A percentile compares a stretch with the other conserved stretches of the same genome.
These are phyloP conservation scores for Pyricularia sp. DNA, from an alignment of 2,329 filamentous ascomycete genomes.

Conservation along the genomic window DNA sequence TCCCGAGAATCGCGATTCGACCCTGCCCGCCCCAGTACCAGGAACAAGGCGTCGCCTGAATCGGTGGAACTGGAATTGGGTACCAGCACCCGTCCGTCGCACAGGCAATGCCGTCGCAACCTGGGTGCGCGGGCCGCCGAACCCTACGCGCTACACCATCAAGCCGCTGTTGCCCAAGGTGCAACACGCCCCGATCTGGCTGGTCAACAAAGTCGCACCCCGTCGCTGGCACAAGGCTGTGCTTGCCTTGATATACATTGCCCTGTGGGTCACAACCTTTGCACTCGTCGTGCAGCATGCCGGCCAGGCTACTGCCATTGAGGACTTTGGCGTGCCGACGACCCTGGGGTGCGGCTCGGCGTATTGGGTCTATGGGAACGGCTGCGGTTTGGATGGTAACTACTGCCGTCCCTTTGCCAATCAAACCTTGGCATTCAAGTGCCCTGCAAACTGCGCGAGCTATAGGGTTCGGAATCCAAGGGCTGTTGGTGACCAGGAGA, in stretches of 20 bases:
- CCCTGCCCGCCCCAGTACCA: background rate
- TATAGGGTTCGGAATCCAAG: constrained; percentile 60
- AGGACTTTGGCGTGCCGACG: constrained; percentile 56
- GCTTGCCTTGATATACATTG: constrained; percentile 50
- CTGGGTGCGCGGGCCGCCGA: constrained; percentile 49
- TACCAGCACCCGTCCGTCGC: constrained; percentile 46
- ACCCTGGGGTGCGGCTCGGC: constrained; percentile 57
- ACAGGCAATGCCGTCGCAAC: constrained; percentile 27
- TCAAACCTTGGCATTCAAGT: constrained; percentile 62
- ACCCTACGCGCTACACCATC: constrained; percentile 41
- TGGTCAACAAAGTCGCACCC: constrained; percentile 55
- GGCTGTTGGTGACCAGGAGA: constrained; percentile 61
- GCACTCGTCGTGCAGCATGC: constrained; percentile 58
- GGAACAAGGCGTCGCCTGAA: background rate
- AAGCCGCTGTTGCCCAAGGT: constrained; percentile 53
- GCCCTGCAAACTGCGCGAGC: constrained; percentile 61
- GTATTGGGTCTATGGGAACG: constrained; percentile 63
- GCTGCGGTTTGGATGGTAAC: constrained; percentile 65
- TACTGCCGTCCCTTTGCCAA: constrained; percentile 67
- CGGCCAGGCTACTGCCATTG: constrained; percentile 49
- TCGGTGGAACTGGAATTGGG: constrained; percentile 36
- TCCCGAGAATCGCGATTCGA: background rate
- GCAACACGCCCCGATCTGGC: constrained; percentile 55
- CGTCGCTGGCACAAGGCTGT: constrained; percentile 45
- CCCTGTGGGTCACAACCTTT: constrained; percentile 62